phyloP scores from a whole-genome alignment of 2,329 filamentous ascomycete species.

The Alternaria gansuensis region DNA sequence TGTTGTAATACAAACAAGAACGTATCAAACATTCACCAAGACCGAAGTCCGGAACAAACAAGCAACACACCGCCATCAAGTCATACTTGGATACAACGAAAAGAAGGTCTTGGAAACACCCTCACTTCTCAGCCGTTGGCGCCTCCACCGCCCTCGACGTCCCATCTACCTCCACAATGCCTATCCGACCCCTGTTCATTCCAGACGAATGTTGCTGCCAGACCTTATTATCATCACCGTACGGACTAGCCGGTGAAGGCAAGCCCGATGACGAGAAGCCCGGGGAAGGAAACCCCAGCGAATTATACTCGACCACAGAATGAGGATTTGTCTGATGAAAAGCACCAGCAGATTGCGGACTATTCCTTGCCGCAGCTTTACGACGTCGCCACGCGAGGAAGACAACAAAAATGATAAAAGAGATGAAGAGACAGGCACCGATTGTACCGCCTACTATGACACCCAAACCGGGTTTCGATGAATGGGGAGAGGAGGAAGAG shows the following conservation, averaged over 20 bases:
- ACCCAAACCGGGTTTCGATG: slow-evolving; percentile 31
- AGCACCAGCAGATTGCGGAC: background rate
- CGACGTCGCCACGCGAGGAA: slow-evolving; percentile 36
- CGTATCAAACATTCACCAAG: background rate
- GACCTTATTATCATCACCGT: slow-evolving; percentile 12
- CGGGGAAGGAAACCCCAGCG: slow-evolving; percentile 17
- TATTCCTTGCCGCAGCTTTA: slow-evolving; percentile 5
- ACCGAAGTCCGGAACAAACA: background rate
- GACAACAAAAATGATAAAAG: slow-evolving; percentile 32
- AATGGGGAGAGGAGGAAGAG: background rate
- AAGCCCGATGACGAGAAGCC: background rate
- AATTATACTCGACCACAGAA: slow-evolving; percentile 20
- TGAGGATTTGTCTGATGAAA: slow-evolving; percentile 5
- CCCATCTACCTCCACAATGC: slow-evolving; percentile 26
- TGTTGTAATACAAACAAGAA: slow-evolving; percentile 4
- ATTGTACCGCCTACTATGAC: slow-evolving; percentile 48
- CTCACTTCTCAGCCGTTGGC: slow-evolving; percentile 6
- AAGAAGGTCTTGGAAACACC: background rate
- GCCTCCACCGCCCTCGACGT: slow-evolving; percentile 21
- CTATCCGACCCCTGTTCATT: slow-evolving; percentile 13
- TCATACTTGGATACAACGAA: background rate
- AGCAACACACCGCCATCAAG: background rate
- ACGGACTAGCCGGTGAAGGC: background rate
- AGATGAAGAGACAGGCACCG: slow-evolving; percentile 41
- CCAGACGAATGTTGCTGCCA: slow-evolving; percentile 22